Percentiles rank a stretch among this genome's conserved stretches.
Evolutionary conservation across 805 yeast genomes (phyloP).

Genomic region (Zygosaccharomyces siamensis): DNA sequence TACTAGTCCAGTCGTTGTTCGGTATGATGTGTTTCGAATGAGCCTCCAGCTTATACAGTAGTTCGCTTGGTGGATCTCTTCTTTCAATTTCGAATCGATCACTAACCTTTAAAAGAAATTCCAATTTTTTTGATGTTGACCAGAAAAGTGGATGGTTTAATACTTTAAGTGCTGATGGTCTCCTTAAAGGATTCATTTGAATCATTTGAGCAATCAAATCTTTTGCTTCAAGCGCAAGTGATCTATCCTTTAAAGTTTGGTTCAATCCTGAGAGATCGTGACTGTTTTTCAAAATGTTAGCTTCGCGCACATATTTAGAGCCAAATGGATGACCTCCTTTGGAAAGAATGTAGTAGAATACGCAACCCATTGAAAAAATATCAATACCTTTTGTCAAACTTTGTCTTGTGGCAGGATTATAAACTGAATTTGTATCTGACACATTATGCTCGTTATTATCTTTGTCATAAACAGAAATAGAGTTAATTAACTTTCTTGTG

Average conservation of each 20-base stretch:
- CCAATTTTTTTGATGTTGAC: slow-evolving; percentile 66
- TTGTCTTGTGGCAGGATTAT: slow-evolving; percentile 43
- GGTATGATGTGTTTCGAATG: slow-evolving; percentile 48
- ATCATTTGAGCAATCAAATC: slow-evolving; percentile 76
- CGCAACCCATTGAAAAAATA: slow-evolving; percentile 91
- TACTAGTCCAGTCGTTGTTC: slow-evolving; percentile 68
- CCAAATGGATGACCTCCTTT: slow-evolving; percentile 94
- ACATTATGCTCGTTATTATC: slow-evolving; percentile 24
- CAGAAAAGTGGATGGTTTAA: slow-evolving; percentile 88
- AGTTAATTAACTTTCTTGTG: slow-evolving; percentile 12
- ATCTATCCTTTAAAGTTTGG: slow-evolving; percentile 25
- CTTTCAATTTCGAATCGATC: slow-evolving; percentile 85
- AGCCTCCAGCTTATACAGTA: slow-evolving; percentile 52
- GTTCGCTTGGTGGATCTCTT: slow-evolving; percentile 69
- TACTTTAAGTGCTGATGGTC: slow-evolving; percentile 69
- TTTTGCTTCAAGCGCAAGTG: slow-evolving; percentile 51
- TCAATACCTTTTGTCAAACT: slow-evolving; percentile 86
- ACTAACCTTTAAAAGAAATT: slow-evolving; percentile 78
- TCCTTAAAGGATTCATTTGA: slow-evolving; percentile 50
- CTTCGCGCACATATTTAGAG: slow-evolving; percentile 81
- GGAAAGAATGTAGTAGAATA: slow-evolving; percentile 78
- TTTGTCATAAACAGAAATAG: slow-evolving; percentile 30
- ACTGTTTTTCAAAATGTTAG: slow-evolving; percentile 70
- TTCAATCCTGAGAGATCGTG: slow-evolving; percentile 44
- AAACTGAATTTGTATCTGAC: slow-evolving; percentile 20